Conservation (phyloP, 2,329 filamentous ascomycete species). For the Alternaria rosae region DNA sequence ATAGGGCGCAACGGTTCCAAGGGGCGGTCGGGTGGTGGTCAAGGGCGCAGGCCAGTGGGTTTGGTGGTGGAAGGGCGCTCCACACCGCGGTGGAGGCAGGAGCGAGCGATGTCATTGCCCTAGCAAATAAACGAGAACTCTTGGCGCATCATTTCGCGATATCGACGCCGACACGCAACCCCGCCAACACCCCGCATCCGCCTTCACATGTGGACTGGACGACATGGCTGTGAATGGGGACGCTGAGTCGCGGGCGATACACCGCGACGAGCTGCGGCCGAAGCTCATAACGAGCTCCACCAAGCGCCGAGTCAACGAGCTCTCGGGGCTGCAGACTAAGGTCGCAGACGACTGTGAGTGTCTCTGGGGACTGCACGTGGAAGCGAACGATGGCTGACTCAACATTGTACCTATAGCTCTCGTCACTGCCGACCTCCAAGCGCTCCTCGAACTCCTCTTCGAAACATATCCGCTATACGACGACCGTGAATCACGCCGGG, state of each 20-base stretch:
- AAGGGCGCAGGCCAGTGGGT: slow-evolving; percentile 10
- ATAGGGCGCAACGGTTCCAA: slow-evolving; percentile 37
- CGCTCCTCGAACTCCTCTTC: slow-evolving; percentile 77
- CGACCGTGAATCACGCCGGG: slow-evolving; percentile 83
- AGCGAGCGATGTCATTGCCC: slow-evolving; percentile 27
- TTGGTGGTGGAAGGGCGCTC: slow-evolving; percentile 22
- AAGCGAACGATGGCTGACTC: slow-evolving; percentile 17
- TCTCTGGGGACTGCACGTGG: background rate
- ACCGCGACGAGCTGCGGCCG: slow-evolving; percentile 49
- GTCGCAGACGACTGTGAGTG: slow-evolving; percentile 54
- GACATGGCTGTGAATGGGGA: slow-evolving; percentile 50
- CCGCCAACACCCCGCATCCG: slow-evolving; percentile 21
- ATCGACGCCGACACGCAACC: slow-evolving; percentile 27
- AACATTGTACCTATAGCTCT: slow-evolving; percentile 45
- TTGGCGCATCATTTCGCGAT: slow-evolving; percentile 15
- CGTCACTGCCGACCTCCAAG: slow-evolving; percentile 53
- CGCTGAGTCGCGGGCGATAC: slow-evolving; percentile 40
- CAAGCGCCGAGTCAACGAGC: slow-evolving; percentile 56
- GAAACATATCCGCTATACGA: slow-evolving; percentile 86
- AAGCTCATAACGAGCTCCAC: slow-evolving; percentile 58
- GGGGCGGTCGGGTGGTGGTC: background rate
- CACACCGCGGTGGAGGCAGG: slow-evolving; percentile 9
- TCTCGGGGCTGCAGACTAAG: slow-evolving; percentile 54
- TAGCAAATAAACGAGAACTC: slow-evolving; percentile 30
- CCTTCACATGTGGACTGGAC: slow-evolving; percentile 39